phyloP scores from a whole-genome alignment of 2,329 filamentous ascomycete genomes.

The Fonsecaea monophora region DNA sequence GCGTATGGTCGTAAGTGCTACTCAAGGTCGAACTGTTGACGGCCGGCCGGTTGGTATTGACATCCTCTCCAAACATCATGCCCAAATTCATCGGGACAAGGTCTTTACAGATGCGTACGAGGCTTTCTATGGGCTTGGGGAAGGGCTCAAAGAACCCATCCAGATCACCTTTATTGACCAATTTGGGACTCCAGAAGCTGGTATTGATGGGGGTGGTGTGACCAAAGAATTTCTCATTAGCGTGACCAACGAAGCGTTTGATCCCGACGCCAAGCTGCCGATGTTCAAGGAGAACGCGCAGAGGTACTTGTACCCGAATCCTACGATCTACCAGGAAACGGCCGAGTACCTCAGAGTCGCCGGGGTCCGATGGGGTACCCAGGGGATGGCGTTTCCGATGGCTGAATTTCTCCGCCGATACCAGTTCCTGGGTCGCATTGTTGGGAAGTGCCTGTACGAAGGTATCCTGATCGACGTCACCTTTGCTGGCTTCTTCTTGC shows the following conservation, averaged over 20 bases:
- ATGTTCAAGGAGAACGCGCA: conserved; percentile 86
- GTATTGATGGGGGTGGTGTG: conserved; percentile 95
- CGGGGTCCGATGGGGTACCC: conserved; percentile 61
- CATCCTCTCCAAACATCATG: conserved; percentile 68
- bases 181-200: conserved; percentile 84
- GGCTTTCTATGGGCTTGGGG: conserved; percentile 80
- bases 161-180: conserved; percentile 96
- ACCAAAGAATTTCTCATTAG: conserved; percentile 96
- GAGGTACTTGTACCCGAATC: conserved; percentile 88
- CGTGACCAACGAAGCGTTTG: conserved; percentile 84
- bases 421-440: conserved; percentile 89
- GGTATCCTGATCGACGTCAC: conserved; percentile 91
- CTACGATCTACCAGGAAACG: conserved; percentile 73
- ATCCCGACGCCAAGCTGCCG: conserved; percentile 58
- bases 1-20: conserved; percentile 66
- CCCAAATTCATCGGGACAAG: conserved; percentile 76
- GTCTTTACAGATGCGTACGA: conserved; percentile 86
- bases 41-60: conserved; percentile 50
- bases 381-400: conserved; percentile 65
- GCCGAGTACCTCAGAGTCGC: conserved; percentile 59
- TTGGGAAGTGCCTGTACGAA: conserved; percentile 97
- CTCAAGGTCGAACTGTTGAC: conserved; percentile 49
- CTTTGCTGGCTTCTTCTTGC: conserved; percentile 93
- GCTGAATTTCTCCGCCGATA: conserved; percentile 73
- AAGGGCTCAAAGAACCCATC: conserved; percentile 89